Evolutionary conservation across 208 protist species (phyloP), one percentile per base, ranked within the genome.

Genomic region (Leishmania mexicana): DNA sequence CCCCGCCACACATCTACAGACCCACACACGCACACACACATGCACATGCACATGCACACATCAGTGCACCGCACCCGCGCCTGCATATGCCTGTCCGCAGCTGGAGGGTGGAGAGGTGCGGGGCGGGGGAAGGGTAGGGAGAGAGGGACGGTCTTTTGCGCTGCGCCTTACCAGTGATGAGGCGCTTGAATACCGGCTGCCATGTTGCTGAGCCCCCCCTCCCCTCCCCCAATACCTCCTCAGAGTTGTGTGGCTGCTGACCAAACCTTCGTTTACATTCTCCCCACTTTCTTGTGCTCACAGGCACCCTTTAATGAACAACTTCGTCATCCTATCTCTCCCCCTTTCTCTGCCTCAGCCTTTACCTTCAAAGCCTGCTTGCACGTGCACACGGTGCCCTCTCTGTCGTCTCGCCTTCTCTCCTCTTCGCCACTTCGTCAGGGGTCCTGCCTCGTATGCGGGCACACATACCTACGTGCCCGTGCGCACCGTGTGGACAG

Each of bases 1-100:
- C 76, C n/a, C 19, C 28, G 54, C 40, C 58, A 62, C 75, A 70
- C 73, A 76, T 47, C 78, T 64, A 78, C 60, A 78, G 49, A 80
- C 15, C 83, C 42, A 80, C 53, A 67, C 62, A 67, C n/a, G 1
- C 62, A 67, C 62, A 38, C 60, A 35, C 24, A 31, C 60, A 72
- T 38, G 76, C 45, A 65, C 57, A 53, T 57, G 47, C 70, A 76
- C 54, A 38, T 21, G 40, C 47, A 53, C 79, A 28, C 40, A n/a
- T 31, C 40, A 42, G 40, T 28, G 28, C 40, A 5, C 40, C 40
- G 10, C 13, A 40, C 3, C 62, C 13, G 19, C 17, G 40, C 40
- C 13, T 49, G 40, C 38, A 40, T 31, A 31, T 73, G 67, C 40
- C 6, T 73, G 5, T 73, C 40, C 35, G 5, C 40, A n/a, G 21